These are phyloP conservation scores for Diospyros kaki DNA, from an alignment of 148 eudicot species.

Conservation along the genomic window DNA sequence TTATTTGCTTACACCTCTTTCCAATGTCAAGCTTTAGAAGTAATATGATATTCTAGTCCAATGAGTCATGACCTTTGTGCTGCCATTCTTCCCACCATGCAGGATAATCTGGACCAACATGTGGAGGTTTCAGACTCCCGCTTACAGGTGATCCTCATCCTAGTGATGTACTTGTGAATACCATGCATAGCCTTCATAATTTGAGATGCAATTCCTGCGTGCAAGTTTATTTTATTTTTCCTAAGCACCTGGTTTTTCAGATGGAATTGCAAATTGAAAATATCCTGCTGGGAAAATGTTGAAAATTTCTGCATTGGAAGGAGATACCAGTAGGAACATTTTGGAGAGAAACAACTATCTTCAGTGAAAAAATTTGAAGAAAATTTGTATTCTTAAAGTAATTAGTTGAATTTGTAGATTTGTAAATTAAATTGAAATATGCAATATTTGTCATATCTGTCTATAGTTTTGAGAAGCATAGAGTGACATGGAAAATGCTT, in stretches of 20 bases:
- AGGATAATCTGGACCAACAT: conserved; percentile 80
- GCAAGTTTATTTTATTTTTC: neutral
- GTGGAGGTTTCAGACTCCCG: conserved; percentile 76
- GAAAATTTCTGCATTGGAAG: neutral
- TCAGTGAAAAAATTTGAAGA: neutral
- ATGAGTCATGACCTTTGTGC: neutral
- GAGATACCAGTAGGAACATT: neutral
- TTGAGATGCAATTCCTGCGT: neutral
- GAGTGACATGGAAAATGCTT: too few species aligned
- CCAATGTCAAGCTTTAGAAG: neutral
- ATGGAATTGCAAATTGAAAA: neutral
- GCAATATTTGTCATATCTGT: neutral
- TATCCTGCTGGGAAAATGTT: neutral
- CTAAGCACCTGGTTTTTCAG: too few species aligned
- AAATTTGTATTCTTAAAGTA: neutral
- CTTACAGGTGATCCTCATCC: conserved; percentile 52
- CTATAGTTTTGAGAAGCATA: neutral
- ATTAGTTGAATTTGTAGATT: too few species aligned
- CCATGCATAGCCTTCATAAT: neutral
- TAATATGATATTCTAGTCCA: neutral
- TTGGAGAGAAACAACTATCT: neutral
- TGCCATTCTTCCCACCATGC: conserved; percentile 15
- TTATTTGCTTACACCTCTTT: neutral
- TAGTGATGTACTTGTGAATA: neutral
- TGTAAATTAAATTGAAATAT: neutral